Evolutionary conservation across 805 yeast species (phyloP).

Genomic region (Candida golubevii): DNA sequence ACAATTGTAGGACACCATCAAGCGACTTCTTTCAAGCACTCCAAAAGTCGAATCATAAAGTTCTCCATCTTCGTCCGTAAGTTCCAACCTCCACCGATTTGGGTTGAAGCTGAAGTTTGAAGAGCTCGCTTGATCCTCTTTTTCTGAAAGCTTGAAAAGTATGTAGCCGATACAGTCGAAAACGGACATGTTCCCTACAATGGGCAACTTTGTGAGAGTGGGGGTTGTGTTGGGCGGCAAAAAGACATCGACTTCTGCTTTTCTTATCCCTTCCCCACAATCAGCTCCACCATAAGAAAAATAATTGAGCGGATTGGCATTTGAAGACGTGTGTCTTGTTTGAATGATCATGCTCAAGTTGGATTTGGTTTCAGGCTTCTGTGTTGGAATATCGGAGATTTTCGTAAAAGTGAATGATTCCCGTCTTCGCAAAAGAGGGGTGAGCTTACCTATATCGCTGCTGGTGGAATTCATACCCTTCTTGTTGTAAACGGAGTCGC

Average conservation of each 20-base stretch:
- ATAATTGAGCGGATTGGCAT: constrained; percentile 42
- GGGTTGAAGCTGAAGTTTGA: constrained; percentile 40
- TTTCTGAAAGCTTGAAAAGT: constrained; percentile 26
- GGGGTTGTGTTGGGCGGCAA: constrained; percentile 32
- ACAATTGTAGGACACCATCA: constrained; percentile 66
- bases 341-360: constrained; percentile 39
- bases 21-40: constrained; percentile 64
- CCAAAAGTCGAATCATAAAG: constrained; percentile 86
- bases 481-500: not conserved
- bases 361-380: constrained; percentile 4
- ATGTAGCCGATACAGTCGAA: constrained; percentile 41
- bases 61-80: constrained; percentile 93
- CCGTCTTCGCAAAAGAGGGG: constrained; percentile 5
- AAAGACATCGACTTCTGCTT: constrained; percentile 24
- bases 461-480: not conserved
- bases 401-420: constrained; percentile 11
- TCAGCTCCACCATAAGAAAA: constrained; percentile 36
- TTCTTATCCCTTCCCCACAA: constrained; percentile 12
- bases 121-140: constrained; percentile 10
- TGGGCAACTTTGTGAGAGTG: constrained; percentile 19
- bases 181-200: constrained; percentile 27
- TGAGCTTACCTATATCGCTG: not conserved
- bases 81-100: constrained; percentile 68
- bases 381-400: constrained; percentile 9
- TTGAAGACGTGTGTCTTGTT: constrained; percentile 29